A percentile compares a stretch with the other conserved stretches of the same genome.
Conservation (phyloP, 306 rosid species). For the Quercus alba region DNA sequence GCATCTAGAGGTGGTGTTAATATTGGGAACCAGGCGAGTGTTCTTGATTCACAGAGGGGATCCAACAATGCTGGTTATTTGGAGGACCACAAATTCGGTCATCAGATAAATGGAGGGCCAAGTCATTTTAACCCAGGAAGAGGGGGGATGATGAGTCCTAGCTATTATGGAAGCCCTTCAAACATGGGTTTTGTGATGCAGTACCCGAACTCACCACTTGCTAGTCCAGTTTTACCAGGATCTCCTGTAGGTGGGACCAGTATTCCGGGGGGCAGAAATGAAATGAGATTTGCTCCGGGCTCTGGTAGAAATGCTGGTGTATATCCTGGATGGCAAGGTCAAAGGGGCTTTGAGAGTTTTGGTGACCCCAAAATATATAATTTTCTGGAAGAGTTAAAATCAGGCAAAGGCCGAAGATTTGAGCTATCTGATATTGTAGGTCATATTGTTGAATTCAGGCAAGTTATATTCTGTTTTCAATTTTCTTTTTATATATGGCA, state of each 20-base stretch:
- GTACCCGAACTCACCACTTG: constrained; percentile 41
- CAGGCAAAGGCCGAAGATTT: constrained; percentile 55
- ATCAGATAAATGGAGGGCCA: constrained; percentile 28
- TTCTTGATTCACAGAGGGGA: constrained; percentile 34
- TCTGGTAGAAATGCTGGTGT: constrained; percentile 42
- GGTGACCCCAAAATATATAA: constrained; percentile 47
- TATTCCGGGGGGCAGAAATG: constrained; percentile 43
- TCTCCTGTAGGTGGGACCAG: constrained; percentile 36
- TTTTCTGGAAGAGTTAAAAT: constrained; percentile 53
- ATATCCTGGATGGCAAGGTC: constrained; percentile 50
- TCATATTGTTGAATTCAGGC: constrained; percentile 49
- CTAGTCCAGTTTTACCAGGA: constrained; percentile 41
- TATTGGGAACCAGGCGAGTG: constrained; percentile 23
- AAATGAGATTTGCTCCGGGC: constrained; percentile 28
- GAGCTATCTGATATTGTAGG: constrained; percentile 56
- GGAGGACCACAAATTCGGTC: constrained; percentile 39
- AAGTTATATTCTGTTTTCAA: constrained; percentile 21
- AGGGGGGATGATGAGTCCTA: constrained; percentile 42
- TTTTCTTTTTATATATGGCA: constrained; percentile 8
- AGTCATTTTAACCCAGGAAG: constrained; percentile 42
- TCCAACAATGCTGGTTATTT: constrained; percentile 30
- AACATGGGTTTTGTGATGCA: constrained; percentile 38
- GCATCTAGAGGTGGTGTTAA: constrained; percentile 33
- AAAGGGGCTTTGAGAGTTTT: constrained; percentile 33
- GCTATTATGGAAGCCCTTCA: constrained; percentile 48